These are phyloP conservation scores for Immersiporthe knoxdaviesiana DNA, from an alignment of 2,329 filamentous ascomycete genomes.

Conservation along the genomic window DNA sequence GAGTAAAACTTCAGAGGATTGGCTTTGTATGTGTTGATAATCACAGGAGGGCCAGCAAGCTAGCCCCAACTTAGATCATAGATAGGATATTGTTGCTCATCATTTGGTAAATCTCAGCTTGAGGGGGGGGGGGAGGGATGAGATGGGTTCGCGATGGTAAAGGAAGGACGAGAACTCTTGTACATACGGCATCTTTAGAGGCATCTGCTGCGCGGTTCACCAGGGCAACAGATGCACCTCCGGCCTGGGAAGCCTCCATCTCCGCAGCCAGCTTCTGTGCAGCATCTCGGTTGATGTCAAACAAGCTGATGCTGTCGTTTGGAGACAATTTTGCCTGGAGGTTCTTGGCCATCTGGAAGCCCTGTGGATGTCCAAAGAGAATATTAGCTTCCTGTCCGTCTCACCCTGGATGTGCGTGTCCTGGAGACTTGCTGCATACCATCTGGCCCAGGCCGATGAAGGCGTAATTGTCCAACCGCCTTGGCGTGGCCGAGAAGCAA, in stretches of 20 bases:
- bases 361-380: slow-evolving; percentile 42
- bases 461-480: slow-evolving; percentile 56
- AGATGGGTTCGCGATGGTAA: too few species aligned
- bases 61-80: slow-evolving; percentile 77
- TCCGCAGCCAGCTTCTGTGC: slow-evolving; percentile 52
- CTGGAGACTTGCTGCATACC: slow-evolving; percentile 43
- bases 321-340: slow-evolving; percentile 59
- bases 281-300: slow-evolving; percentile 59
- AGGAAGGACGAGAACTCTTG: neutral
- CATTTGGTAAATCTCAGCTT: slow-evolving; percentile 32
- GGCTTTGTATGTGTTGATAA: slow-evolving; percentile 67
- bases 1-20: slow-evolving; percentile 67
- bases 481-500: slow-evolving; percentile 54
- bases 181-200: slow-evolving; percentile 55
- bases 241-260: slow-evolving; percentile 45
- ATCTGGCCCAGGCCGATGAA: slow-evolving; percentile 66
- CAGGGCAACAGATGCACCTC: slow-evolving; percentile 52
- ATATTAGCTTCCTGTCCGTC: neutral
- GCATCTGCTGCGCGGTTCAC: slow-evolving; percentile 52
- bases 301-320: slow-evolving; percentile 55
- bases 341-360: slow-evolving; percentile 67
- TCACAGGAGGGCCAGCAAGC: slow-evolving; percentile 61
- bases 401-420: neutral
- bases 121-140: neutral
- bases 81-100: slow-evolving; percentile 45